Percentiles rank a stretch among this genome's conserved stretches.
Evolutionary conservation across 2,329 filamentous ascomycete species (phyloP).

Genomic region (Pestalotiopsis sp.): DNA sequence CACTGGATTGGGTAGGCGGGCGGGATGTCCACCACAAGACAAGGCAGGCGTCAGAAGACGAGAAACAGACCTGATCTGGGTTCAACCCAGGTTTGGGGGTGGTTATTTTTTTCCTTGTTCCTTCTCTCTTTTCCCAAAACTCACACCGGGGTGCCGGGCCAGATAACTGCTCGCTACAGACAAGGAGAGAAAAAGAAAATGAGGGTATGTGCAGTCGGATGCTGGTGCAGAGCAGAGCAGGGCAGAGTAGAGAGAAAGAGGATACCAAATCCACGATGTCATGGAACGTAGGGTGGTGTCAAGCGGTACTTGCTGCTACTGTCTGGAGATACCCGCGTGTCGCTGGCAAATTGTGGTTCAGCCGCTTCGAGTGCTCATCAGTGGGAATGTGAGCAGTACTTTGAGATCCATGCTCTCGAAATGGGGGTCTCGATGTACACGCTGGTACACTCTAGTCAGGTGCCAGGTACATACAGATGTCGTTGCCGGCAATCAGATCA

Average conservation of each 20-base stretch:
- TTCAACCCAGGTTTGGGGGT: not conserved
- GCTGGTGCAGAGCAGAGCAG: not conserved
- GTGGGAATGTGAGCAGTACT: not conserved
- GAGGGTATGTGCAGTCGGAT: not conserved
- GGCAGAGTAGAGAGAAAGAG: not conserved
- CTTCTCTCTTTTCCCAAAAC: not conserved
- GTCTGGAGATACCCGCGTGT: not conserved
- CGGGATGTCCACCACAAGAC: not conserved
- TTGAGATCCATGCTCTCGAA: not conserved
- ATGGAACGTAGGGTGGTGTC: not conserved
- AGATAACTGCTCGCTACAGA: not conserved
- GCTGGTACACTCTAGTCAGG: not conserved
- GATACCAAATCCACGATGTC: not conserved
- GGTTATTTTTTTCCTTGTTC: not conserved
- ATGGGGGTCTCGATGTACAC: not conserved
- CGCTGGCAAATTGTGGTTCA: not conserved
- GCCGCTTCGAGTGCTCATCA: not conserved
- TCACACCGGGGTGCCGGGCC: not conserved
- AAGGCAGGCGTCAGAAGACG: not conserved
- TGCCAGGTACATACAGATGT: not conserved
- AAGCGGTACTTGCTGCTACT: not conserved
- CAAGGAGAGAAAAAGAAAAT: not conserved
- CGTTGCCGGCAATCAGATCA: not conserved
- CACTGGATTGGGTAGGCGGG: constrained; percentile 1
- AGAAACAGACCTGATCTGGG: not conserved